Conservation (phyloP, 2,329 filamentous ascomycete genomes). For the Talaromyces sp. region DNA sequence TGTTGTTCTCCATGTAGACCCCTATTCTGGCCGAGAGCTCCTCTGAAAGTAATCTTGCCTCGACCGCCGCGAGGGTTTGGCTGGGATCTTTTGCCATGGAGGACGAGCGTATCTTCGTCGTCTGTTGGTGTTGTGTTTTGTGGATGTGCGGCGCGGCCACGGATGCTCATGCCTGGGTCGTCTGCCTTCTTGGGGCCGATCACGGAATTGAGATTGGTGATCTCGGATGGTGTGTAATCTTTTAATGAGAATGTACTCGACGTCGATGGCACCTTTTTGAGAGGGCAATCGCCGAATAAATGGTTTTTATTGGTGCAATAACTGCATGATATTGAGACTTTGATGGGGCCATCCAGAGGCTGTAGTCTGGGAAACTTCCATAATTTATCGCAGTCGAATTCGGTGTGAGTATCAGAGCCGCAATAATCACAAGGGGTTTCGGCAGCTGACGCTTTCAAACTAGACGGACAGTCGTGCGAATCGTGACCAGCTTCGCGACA, state of each 20-base stretch:
- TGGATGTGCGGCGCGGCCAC: constrained; percentile 35
- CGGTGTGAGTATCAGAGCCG: constrained; percentile 55
- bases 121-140: constrained; percentile 37
- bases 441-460: constrained; percentile 56
- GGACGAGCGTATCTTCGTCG: constrained; percentile 34
- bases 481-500: constrained; percentile 65
- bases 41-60: constrained; percentile 38
- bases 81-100: constrained; percentile 24
- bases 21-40: constrained; percentile 31
- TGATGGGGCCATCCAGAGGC: constrained; percentile 30
- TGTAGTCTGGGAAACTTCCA: constrained; percentile 50
- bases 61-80: constrained; percentile 24
- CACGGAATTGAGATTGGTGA: constrained; percentile 41
- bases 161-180: constrained; percentile 34
- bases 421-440: constrained; percentile 62
- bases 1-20: constrained; percentile 24
- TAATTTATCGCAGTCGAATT: constrained; percentile 59
- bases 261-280: constrained; percentile 27
- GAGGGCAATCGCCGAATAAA: constrained; percentile 47
- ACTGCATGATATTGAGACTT: constrained; percentile 46
- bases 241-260: constrained; percentile 43
- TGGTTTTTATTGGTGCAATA: constrained; percentile 45
- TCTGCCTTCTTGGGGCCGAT: constrained; percentile 17
- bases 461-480: constrained; percentile 54
- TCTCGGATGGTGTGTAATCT: constrained; percentile 36